Base-by-base conservation (phyloP, 2,329 filamentous ascomycete genomes). In the Pestalotiopsis sp. region DNA sequence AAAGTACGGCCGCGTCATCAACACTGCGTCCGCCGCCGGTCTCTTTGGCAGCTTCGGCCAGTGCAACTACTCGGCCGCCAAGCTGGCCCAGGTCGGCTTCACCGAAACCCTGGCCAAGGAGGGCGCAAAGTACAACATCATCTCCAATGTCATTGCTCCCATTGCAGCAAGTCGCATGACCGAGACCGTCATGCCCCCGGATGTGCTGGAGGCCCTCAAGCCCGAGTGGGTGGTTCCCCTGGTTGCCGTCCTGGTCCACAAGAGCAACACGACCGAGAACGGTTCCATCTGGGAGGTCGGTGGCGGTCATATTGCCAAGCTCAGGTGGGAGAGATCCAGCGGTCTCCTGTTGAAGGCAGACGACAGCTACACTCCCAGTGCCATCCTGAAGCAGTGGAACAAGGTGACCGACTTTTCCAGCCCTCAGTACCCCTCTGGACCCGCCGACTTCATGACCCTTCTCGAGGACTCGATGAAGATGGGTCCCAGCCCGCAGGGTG, bases 61-160 rank as follows among this genome's bases (percentile, higher is more conserved):
- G 85, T 90, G 91, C 80, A 98, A 98, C 84, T 99, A 99, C 84
- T 97, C 95, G 86, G 95, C 96, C 70, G 96, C 96, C 78, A 99
- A 98, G 86, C 88, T 98, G 72, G 93, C 93, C 73, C 91, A 97
- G 85, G 94, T 99, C 71, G 96, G 95, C 74, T 98, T 98, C 85
- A 98, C 95, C 52, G 95, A 99, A 87, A 98, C 96, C 3, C 88
- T 99, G 71, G 96, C 96, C 70, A 98, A 98, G 87, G 96, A 99
- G 85, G 96, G 96, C 73, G 86, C 89, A 79, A 98, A 98, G 84
- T 99, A 99, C 86, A 98, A 98, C 87, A 98, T 99, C 75, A 84
- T 97, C 76, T 90, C 87, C 85, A 99, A 99, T 82, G 93, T 93
- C 76, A 97, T 99, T 83, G 94, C 96, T 20, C 96, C 96, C 66